Conservation (phyloP, 2,329 filamentous ascomycete genomes). For the Ophiostoma ips region DNA sequence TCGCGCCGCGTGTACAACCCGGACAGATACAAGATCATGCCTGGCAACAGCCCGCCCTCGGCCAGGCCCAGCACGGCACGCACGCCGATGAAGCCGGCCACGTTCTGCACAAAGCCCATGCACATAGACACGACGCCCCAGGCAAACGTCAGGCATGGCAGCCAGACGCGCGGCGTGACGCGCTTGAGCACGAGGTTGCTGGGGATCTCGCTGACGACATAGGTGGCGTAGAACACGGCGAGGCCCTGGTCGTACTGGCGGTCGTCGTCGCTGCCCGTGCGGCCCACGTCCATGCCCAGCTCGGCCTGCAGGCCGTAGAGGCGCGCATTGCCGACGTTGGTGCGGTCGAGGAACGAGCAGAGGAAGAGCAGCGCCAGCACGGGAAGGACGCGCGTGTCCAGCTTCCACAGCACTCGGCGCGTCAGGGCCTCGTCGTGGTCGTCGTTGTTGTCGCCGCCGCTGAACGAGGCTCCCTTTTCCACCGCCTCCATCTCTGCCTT, state of each 20-base stretch:
- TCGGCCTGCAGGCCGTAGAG: constrained; percentile 48
- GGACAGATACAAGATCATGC: constrained; percentile 51
- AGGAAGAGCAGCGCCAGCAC: constrained; percentile 50
- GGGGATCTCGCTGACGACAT: constrained; percentile 48
- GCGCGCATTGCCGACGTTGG: constrained; percentile 60
- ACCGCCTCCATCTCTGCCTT: constrained; percentile 30
- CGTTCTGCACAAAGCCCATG: constrained; percentile 38
- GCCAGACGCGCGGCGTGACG: constrained; percentile 44
- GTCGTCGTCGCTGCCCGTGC: constrained; percentile 29
- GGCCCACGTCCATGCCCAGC: constrained; percentile 39
- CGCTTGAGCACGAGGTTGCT: constrained; percentile 51
- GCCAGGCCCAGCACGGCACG: constrained; percentile 47
- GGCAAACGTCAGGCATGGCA: constrained; percentile 38
- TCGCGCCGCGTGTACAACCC: constrained; percentile 46
- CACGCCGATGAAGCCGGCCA: constrained; percentile 44
- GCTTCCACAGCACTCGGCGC: constrained; percentile 34
- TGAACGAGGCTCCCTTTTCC: constrained; percentile 5
- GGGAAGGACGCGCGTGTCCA: constrained; percentile 46
- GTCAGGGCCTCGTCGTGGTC: constrained; percentile 18
- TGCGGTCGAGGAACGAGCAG: constrained; percentile 51
- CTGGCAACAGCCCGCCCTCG: constrained; percentile 52
- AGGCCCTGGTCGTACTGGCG: constrained; percentile 51
- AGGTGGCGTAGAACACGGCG: constrained; percentile 51
- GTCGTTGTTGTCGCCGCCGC: neutral
- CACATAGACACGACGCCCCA: constrained; percentile 48